Evolutionary conservation across 2,329 filamentous ascomycete genomes (phyloP).

Genomic region (Fusarium torreyae): DNA sequence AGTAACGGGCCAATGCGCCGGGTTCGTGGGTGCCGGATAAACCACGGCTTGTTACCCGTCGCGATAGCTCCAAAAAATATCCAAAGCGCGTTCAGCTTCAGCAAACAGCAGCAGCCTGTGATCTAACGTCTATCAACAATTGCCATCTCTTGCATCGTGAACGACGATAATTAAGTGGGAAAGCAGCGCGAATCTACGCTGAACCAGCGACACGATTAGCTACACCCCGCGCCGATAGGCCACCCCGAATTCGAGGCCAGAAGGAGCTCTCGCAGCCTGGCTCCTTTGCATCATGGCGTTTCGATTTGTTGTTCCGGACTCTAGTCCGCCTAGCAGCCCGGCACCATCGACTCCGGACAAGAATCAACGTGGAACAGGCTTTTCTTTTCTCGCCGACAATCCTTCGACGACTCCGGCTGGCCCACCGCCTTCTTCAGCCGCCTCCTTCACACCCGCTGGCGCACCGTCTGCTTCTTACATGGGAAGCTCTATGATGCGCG

Average conservation of each 20-base stretch:
- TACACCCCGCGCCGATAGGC: constrained; percentile 27
- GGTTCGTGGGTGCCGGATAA: constrained; percentile 40
- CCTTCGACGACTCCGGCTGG: constrained; percentile 69
- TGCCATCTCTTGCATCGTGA: constrained; percentile 28
- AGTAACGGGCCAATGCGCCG: constrained; percentile 4
- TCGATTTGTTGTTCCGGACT: constrained; percentile 61
- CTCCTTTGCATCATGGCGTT: constrained; percentile 55
- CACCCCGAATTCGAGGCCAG: constrained; percentile 21
- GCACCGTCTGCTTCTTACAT: constrained; percentile 70
- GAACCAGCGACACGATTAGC: constrained; percentile 20
- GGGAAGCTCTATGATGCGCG: constrained; percentile 68
- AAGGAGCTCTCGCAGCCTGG: constrained; percentile 39
- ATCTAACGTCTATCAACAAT: constrained; percentile 35
- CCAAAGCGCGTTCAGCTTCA: constrained; percentile 44
- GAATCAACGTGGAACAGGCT: constrained; percentile 53
- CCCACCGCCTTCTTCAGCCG: constrained; percentile 66
- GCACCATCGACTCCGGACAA: constrained; percentile 67
- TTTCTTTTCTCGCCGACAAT: constrained; percentile 60
- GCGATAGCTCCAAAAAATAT: constrained; percentile 53
- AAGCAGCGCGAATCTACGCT: constrained; percentile 7
- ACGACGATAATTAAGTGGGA: constrained; percentile 31
- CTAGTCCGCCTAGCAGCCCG: constrained; percentile 60
- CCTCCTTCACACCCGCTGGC: constrained; percentile 70
- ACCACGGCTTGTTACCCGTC: constrained; percentile 43
- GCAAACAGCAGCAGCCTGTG: constrained; percentile 38